phyloP scores from a whole-genome alignment of 495 filamentous ascomycete species.

The Hypoxylon fuscum region DNA sequence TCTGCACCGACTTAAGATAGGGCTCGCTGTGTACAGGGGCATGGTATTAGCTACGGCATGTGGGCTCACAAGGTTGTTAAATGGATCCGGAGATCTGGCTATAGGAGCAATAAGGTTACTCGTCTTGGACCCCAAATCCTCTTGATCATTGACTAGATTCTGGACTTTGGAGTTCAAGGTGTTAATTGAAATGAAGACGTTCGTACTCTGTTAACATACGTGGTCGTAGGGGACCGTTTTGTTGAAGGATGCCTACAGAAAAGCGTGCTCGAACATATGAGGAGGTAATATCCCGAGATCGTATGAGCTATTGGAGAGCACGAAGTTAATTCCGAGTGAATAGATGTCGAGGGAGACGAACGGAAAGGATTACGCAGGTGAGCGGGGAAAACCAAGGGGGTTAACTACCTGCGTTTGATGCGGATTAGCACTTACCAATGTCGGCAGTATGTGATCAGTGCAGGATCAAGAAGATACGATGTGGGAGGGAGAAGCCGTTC shows the following conservation, averaged over 20 bases:
- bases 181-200: constrained; percentile 6
- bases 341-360: constrained; percentile 27
- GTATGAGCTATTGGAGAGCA: neutral
- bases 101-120: constrained; percentile 28
- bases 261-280: constrained; percentile 23
- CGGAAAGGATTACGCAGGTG: constrained; percentile 35
- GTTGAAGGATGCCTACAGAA: constrained; percentile 17
- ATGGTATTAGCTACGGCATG: constrained; percentile 13
- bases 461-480: constrained; percentile 32
- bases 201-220: constrained; percentile 8
- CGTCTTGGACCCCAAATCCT: constrained; percentile 11
- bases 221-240: neutral
- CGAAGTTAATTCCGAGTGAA: constrained; percentile 9
- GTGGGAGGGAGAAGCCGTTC: constrained; percentile 29
- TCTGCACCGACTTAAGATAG: constrained; percentile 8
- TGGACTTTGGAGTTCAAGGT: neutral
- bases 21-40: constrained; percentile 4
- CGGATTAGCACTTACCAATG: constrained; percentile 2
- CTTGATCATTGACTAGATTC: constrained; percentile 1
- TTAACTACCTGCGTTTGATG: constrained; percentile 3
- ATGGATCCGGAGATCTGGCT: constrained; percentile 16
- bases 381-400: constrained; percentile 10
- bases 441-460: constrained; percentile 31
- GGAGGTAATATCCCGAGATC: constrained; percentile 14
- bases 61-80: constrained; percentile 15